phyloP scores from a whole-genome alignment of 345 rosid species.

The Populus simonii region DNA sequence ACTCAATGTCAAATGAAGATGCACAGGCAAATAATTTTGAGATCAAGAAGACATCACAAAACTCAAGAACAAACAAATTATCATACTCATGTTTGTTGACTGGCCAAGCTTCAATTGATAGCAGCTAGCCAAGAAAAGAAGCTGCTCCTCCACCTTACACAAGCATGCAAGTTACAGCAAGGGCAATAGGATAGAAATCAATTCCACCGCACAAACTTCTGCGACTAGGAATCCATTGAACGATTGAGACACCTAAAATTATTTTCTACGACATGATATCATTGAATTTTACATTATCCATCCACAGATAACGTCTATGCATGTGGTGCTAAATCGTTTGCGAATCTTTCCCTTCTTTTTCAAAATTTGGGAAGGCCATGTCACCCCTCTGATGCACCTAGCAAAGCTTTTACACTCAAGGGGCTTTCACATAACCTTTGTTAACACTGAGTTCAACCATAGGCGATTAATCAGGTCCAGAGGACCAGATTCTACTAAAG shows the following conservation, averaged over 20 bases:
- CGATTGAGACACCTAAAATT: too few species aligned
- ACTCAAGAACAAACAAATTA: too few species aligned
- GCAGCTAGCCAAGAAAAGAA: too few species aligned
- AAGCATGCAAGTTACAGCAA: neutral
- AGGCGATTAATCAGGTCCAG: constrained; percentile 20
- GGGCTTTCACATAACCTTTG: constrained; percentile 40
- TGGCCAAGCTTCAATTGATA: too few species aligned
- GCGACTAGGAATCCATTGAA: neutral
- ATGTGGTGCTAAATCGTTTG: too few species aligned
- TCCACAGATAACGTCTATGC: neutral
- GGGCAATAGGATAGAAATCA: neutral
- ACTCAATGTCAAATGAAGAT: too few species aligned
- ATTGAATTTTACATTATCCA: neutral
- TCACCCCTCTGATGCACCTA: constrained; percentile 35
- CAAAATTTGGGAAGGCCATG: constrained; percentile 20
- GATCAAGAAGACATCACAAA: too few species aligned
- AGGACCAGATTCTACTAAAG: constrained; percentile 10
- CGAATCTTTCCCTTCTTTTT: too few species aligned
- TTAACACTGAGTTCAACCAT: constrained; percentile 36
- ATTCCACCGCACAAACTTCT: neutral
- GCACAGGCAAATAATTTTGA: too few species aligned
- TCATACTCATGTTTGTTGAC: too few species aligned
- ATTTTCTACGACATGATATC: too few species aligned
- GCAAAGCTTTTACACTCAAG: constrained; percentile 40
- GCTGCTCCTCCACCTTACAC: neutral